Evolutionary conservation across 495 filamentous ascomycete species (phyloP).

Genomic region (Annulohypoxylon nitens): DNA sequence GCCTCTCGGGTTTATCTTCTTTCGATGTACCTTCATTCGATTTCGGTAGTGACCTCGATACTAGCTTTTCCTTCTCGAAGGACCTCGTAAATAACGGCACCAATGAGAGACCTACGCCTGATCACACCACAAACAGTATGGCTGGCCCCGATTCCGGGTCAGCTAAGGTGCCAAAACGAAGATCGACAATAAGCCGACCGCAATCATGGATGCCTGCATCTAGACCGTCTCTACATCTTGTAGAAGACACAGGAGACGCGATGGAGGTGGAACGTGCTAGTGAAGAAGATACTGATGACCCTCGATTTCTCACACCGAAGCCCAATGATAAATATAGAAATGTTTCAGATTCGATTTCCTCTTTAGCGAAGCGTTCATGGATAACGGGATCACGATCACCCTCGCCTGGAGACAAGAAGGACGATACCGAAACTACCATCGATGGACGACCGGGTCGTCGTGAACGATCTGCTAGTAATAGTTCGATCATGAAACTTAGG

Average conservation of each 20-base stretch:
- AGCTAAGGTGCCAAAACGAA: conserved; percentile 54
- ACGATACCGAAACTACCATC: conserved; percentile 32
- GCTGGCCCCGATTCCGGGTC: conserved; percentile 40
- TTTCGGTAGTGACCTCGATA: conserved; percentile 57
- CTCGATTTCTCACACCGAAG: conserved; percentile 29
- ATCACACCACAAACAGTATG: conserved; percentile 33
- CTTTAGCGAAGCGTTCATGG: conserved; percentile 77
- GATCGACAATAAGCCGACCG: conserved; percentile 58
- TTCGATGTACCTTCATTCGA: conserved; percentile 63
- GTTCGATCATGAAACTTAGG: conserved; percentile 51
- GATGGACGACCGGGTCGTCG: conserved; percentile 33
- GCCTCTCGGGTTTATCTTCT: conserved; percentile 53
- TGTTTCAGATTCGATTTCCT: conserved; percentile 75
- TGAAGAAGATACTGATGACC: conserved; percentile 1
- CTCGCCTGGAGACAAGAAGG: conserved; percentile 61
- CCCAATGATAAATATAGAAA: conserved; percentile 51
- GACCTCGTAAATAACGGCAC: conserved; percentile 34
- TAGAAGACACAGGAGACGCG: conserved; percentile 34
- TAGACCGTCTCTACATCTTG: conserved; percentile 54
- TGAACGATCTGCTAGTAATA: conserved; percentile 49
- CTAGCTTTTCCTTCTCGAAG: conserved; percentile 51
- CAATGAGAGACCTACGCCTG: conserved; percentile 46
- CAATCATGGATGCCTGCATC: conserved; percentile 62
- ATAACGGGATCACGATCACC: conserved; percentile 71
- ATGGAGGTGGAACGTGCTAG: conserved; percentile 29